Evolutionary conservation across 352 stramenopile species (phyloP).

Genomic region (Discostella stelligera): DNA sequence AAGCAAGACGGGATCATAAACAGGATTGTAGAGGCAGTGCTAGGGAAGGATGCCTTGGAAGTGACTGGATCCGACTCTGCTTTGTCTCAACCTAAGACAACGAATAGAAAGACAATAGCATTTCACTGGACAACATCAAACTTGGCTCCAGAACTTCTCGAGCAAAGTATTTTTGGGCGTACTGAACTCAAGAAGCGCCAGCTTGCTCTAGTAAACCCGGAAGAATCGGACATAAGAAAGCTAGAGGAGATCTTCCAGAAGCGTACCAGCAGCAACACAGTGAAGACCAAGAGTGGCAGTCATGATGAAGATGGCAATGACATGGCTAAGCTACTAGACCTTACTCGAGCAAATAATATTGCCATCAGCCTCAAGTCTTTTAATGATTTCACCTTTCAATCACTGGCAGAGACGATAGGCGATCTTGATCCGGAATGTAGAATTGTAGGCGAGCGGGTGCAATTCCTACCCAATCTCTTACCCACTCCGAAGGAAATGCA

Average conservation of each 20-base stretch:
- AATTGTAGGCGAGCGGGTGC: constrained; percentile 69
- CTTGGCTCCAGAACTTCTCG: constrained; percentile 60
- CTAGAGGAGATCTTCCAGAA: constrained; percentile 79
- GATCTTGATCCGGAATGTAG: constrained; percentile 74
- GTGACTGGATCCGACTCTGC: neutral
- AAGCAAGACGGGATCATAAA: constrained; percentile 58
- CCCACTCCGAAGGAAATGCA: constrained; percentile 65
- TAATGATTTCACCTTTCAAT: constrained; percentile 73
- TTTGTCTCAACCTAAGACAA: constrained; percentile 18
- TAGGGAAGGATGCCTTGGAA: constrained; percentile 38
- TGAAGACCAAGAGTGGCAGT: constrained; percentile 28
- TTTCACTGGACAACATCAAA: constrained; percentile 74
- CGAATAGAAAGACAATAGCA: constrained; percentile 52
- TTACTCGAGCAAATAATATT: constrained; percentile 79
- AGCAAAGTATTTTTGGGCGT: constrained; percentile 71
- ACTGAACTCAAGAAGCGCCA: constrained; percentile 59
- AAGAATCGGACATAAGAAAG: constrained; percentile 67
- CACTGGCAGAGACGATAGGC: constrained; percentile 73
- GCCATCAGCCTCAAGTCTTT: constrained; percentile 82
- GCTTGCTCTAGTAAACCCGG: constrained; percentile 31
- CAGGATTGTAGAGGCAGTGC: constrained; percentile 62
- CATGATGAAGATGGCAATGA: constrained; percentile 23
- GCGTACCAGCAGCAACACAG: constrained; percentile 31
- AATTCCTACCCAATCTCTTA: constrained; percentile 78
- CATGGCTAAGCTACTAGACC: constrained; percentile 80